Conservation (phyloP, 1,139 yeast genomes). For the Scheffersomyces quercinus region DNA sequence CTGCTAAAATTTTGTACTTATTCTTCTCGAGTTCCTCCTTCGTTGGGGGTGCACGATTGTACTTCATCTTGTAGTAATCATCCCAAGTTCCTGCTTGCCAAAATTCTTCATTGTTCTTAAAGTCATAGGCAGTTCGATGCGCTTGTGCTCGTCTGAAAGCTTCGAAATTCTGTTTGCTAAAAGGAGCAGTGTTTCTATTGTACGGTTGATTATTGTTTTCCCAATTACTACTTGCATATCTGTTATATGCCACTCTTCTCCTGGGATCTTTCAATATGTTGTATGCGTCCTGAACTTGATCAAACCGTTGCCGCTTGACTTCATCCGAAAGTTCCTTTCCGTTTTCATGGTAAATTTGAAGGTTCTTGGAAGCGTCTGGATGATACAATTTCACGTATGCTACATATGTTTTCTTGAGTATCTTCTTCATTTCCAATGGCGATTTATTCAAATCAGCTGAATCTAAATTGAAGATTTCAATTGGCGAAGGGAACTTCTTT, state of each 20-base stretch:
- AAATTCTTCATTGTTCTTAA: conserved; percentile 46
- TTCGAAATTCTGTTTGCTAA: conserved; percentile 15
- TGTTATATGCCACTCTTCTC: conserved; percentile 34
- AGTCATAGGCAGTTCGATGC: conserved; percentile 33
- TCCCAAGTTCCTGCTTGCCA: conserved; percentile 78
- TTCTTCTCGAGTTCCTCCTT: conserved; percentile 46
- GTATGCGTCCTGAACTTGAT: conserved; percentile 72
- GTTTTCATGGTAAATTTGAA: conserved; percentile 26
- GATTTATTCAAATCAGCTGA: conserved; percentile 18
- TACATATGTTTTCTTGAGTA: conserved; percentile 57
- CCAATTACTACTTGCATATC: conserved; percentile 30
- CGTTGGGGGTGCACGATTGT: conserved; percentile 40
- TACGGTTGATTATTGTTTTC: conserved; percentile 13
- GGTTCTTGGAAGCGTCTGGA: conserved; percentile 62
- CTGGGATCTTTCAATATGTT: conserved; percentile 62
- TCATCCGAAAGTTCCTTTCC: conserved; percentile 31
- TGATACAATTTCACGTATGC: conserved; percentile 79
- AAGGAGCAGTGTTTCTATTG: conserved; percentile 6
- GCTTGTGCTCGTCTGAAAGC: conserved; percentile 42
- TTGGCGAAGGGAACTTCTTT: conserved; percentile 64
- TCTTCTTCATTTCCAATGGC: conserved; percentile 37
- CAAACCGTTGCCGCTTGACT: conserved; percentile 62
- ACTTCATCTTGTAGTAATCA: conserved; percentile 52
- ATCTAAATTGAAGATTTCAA: conserved; percentile 61
- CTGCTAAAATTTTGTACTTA: conserved; percentile 45